Conservation (phyloP, 2,329 filamentous ascomycete genomes). For the Monilinia polystroma region DNA sequence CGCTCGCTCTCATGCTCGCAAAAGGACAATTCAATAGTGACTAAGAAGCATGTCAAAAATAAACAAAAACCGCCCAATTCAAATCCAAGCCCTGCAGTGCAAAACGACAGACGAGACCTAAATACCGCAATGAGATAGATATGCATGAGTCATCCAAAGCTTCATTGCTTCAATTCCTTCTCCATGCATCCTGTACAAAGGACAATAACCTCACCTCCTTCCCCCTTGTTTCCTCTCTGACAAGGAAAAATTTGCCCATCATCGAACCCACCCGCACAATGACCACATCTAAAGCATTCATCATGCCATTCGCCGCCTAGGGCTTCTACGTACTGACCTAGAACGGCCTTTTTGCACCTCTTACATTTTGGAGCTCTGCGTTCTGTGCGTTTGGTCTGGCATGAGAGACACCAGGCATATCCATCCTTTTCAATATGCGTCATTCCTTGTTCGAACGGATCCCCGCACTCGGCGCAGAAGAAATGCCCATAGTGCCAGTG, state of each 20-base stretch:
- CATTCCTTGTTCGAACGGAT: slow-evolving; percentile 76
- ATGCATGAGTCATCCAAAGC: slow-evolving; percentile 6
- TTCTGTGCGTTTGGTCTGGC: slow-evolving; percentile 89
- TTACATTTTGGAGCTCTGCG: slow-evolving; percentile 84
- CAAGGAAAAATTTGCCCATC: slow-evolving; percentile 64
- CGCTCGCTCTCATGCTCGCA: slow-evolving; percentile 9
- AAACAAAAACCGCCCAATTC: neutral
- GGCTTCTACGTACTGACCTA: slow-evolving; percentile 86
- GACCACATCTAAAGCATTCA: slow-evolving; percentile 79
- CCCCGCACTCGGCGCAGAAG: slow-evolving; percentile 97
- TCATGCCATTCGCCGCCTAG: slow-evolving; percentile 93
- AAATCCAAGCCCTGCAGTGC: neutral
- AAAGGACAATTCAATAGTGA: neutral
- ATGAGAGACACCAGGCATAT: slow-evolving; percentile 93
- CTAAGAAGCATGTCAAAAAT: neutral
- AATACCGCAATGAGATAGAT: neutral
- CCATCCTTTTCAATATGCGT: slow-evolving; percentile 90
- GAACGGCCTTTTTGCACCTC: slow-evolving; percentile 79
- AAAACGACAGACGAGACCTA: slow-evolving; percentile 13
- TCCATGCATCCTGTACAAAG: slow-evolving; percentile 62
- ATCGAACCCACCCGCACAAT: slow-evolving; percentile 59
- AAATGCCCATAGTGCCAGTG: slow-evolving; percentile 98
- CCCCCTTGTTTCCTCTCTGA: slow-evolving; percentile 43
- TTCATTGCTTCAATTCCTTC: slow-evolving; percentile 54
- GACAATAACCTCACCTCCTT: slow-evolving; percentile 52